phyloP scores from a whole-genome alignment of 352 stramenopile genomes.

The Phytophthora macrochlamydospora region DNA sequence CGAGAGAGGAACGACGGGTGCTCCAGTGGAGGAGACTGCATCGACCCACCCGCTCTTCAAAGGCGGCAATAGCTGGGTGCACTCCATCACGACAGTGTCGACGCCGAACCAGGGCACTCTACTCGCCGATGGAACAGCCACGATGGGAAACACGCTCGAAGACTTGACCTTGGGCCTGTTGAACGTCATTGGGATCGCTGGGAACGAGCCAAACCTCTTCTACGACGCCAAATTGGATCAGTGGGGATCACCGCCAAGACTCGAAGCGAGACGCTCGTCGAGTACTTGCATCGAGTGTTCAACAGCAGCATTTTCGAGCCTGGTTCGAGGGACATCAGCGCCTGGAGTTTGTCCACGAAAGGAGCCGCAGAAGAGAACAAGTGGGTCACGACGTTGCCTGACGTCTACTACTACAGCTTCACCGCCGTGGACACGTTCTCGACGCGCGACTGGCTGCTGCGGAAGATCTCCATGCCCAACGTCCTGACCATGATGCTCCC shows the following conservation, averaged over 20 bases:
- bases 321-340: conserved; percentile 29
- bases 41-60: too few relatives aligned
- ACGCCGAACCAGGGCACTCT: conserved; percentile 50
- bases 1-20: too few relatives aligned
- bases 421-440: conserved; percentile 32
- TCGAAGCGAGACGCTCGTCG: conserved; percentile 14
- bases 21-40: too few relatives aligned
- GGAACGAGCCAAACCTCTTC: not conserved
- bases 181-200: too few relatives aligned
- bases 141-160: not conserved
- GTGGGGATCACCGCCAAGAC: conserved; percentile 19
- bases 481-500: conserved; percentile 36
- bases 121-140: conserved; percentile 27
- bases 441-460: conserved; percentile 20
- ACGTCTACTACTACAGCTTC: conserved; percentile 50
- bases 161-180: too few relatives aligned
- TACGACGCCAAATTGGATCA: conserved; percentile 37
- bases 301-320: conserved; percentile 24
- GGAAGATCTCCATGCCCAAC: conserved; percentile 39
- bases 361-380: conserved; percentile 40
- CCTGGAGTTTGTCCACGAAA: conserved; percentile 34
- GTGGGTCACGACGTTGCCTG: conserved; percentile 40
- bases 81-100: conserved; percentile 56
- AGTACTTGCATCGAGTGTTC: conserved; percentile 38
- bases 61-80: conserved; percentile 16